phyloP scores from a whole-genome alignment of 2,329 filamentous ascomycete species.

The Lecanicillium sp. region DNA sequence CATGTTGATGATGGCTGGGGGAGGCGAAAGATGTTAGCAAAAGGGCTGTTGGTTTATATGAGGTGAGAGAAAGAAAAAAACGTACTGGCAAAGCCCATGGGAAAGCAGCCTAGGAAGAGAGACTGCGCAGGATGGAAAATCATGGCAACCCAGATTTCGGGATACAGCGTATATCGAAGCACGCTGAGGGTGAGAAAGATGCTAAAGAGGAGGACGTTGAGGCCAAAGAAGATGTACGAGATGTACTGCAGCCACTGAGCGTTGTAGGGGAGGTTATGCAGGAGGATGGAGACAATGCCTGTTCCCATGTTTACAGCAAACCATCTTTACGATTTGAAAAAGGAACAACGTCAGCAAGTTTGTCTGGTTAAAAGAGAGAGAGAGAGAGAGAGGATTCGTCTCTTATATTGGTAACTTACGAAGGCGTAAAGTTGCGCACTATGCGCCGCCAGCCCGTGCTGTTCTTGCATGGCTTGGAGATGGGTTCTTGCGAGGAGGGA shows the following conservation, averaged over 20 bases:
- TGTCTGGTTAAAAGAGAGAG: no score
- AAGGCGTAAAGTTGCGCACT: constrained; percentile 46
- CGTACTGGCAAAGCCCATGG: constrained; percentile 56
- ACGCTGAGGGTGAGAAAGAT: constrained; percentile 45
- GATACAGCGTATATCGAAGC: constrained; percentile 56
- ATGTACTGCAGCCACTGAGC: constrained; percentile 48
- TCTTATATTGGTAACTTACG: no score
- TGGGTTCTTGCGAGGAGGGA: constrained; percentile 2
- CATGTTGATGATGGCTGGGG: constrained; percentile 52
- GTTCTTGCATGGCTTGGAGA: constrained; percentile 20
- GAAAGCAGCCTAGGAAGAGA: constrained; percentile 60
- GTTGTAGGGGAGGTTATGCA: constrained; percentile 55
- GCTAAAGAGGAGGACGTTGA: constrained; percentile 51
- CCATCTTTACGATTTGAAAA: constrained; percentile 35
- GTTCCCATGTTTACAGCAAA: constrained; percentile 59
- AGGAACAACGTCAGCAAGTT: no score
- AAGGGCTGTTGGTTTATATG: neutral
- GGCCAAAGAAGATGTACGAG: constrained; percentile 49
- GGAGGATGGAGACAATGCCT: constrained; percentile 55
- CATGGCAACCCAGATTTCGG: constrained; percentile 58
- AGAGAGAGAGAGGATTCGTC: no score
- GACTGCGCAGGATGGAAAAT: constrained; percentile 57
- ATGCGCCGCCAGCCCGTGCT: constrained; percentile 34
- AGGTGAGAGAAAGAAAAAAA: neutral
- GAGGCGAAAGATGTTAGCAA: neutral